Conservation (phyloP, 2,329 filamentous ascomycete species). For the Botryotinia convoluta region DNA sequence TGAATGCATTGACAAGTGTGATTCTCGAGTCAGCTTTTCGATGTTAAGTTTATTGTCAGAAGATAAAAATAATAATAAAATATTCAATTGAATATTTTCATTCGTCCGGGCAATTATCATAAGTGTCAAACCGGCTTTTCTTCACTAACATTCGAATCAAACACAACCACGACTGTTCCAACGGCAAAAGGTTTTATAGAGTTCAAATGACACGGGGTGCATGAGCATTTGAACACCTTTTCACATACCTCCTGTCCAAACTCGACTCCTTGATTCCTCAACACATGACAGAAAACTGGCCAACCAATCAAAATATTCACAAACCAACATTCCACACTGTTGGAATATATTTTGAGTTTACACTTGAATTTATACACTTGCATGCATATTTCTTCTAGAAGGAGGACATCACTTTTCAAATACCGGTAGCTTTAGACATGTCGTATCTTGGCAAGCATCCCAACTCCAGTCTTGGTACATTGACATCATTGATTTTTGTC, state of each 20-base stretch:
- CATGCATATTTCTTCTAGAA: conserved; percentile 2
- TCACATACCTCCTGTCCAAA: background rate
- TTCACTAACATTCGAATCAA: conserved; percentile 14
- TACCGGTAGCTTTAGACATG: background rate
- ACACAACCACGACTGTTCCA: conserved; percentile 7
- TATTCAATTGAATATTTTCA: conserved; percentile 14
- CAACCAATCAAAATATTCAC: conserved; percentile 19
- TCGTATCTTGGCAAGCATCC: conserved; percentile 2
- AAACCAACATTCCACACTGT: background rate
- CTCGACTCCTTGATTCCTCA: background rate
- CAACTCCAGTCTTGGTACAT: background rate
- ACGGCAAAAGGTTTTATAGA: background rate
- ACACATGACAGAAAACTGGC: background rate
- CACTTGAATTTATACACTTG: background rate
- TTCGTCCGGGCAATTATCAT: conserved; percentile 10
- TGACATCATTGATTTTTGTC: conserved; percentile 2
- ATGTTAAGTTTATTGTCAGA: background rate
- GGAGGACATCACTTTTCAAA: background rate
- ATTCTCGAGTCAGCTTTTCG: background rate
- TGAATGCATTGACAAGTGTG: conserved; percentile 5
- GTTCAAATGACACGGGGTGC: conserved; percentile 3
- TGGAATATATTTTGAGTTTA: background rate
- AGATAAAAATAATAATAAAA: background rate
- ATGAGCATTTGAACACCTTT: conserved; percentile 1
- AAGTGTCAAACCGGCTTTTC: background rate